Percentiles rank a stretch among this genome's conserved stretches.
Evolutionary conservation across 1,284 basidiomycete genomes (phyloP).

Genomic region (Apiotrichum akiyoshidainum): DNA sequence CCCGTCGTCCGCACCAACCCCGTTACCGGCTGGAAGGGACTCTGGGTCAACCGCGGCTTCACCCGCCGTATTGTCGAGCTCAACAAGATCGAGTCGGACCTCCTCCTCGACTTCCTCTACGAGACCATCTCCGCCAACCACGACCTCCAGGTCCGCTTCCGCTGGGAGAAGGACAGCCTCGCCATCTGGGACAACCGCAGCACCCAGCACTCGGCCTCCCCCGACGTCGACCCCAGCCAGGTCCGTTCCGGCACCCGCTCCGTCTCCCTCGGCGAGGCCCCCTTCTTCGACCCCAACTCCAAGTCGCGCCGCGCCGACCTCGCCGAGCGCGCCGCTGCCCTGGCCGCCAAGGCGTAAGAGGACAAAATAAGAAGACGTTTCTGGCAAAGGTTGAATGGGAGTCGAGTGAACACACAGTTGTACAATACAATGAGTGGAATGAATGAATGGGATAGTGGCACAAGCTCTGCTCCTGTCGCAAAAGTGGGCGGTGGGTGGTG

Average conservation of each 20-base stretch:
- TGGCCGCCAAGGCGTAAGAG: background rate
- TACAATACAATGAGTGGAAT: too few relatives aligned
- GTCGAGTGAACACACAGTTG: too few relatives aligned
- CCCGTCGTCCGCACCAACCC: slow-evolving; percentile 52
- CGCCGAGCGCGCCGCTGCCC: background rate
- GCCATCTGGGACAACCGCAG: slow-evolving; percentile 61
- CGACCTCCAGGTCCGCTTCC: slow-evolving; percentile 47
- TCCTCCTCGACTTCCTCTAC: slow-evolving; percentile 44
- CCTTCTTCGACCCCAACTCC: slow-evolving; percentile 54
- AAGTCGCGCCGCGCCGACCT: slow-evolving; percentile 17
- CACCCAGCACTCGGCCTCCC: slow-evolving; percentile 42
- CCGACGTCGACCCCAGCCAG: slow-evolving; percentile 53
- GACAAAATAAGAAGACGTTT: too few relatives aligned
- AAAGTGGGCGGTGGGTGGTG: too few relatives aligned
- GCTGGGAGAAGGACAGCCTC: slow-evolving; percentile 54
- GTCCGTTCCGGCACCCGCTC: slow-evolving; percentile 60
- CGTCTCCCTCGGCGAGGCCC: slow-evolving; percentile 63
- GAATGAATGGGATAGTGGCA: too few relatives aligned
- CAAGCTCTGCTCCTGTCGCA: too few relatives aligned
- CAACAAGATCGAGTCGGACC: slow-evolving; percentile 57
- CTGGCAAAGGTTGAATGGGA: too few relatives aligned
- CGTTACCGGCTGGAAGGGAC: slow-evolving; percentile 70
- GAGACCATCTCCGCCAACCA: slow-evolving; percentile 55
- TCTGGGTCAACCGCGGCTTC: slow-evolving; percentile 65
- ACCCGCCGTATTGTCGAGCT: slow-evolving; percentile 63